Evolutionary conservation across 352 stramenopile species (phyloP).

Genomic region (Thalassiosira mediterranea): DNA sequence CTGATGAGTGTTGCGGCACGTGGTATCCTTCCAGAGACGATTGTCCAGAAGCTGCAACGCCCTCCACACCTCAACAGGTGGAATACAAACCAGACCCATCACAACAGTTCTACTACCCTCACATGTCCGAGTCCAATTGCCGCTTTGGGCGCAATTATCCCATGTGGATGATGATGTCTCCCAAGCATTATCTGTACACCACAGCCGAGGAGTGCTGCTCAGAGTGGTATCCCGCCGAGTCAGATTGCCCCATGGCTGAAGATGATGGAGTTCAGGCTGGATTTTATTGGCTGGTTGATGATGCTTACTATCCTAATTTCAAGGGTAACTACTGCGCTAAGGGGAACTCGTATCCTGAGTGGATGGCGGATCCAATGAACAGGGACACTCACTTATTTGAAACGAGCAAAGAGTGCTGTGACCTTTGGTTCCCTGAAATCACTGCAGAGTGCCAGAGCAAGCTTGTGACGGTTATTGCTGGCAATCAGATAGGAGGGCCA

Average conservation of each 20-base stretch:
- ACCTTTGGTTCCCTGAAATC: conserved; percentile 9
- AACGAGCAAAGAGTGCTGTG: conserved; percentile 11
- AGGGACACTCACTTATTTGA: conserved; percentile 17
- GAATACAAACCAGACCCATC: conserved; percentile 12
- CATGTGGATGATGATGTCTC: conserved; percentile 18
- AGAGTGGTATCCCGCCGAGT: conserved; percentile 4
- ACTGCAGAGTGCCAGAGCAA: conserved; percentile 10
- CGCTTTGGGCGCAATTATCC: conserved; percentile 19
- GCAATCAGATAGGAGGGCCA: conserved; percentile 8
- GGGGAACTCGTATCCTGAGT: conserved; percentile 23
- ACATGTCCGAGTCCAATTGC: conserved; percentile 19
- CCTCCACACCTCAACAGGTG: conserved; percentile 14
- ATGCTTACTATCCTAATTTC: conserved; percentile 16
- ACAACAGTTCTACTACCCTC: conserved; percentile 19
- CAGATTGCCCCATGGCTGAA: conserved; percentile 5
- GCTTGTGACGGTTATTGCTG: conserved; percentile 2
- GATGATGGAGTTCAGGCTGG: conserved; percentile 27
- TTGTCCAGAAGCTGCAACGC: conserved; percentile 5
- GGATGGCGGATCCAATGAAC: conserved; percentile 22
- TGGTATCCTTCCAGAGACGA: conserved; percentile 18
- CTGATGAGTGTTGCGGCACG: background rate
- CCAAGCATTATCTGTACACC: conserved; percentile 30
- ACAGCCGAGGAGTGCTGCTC: conserved; percentile 20
- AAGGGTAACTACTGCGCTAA: conserved; percentile 17
- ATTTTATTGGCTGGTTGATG: conserved; percentile 18